phyloP scores from a whole-genome alignment of 768 basidiomycete species.

The Lenzites betulinus region DNA sequence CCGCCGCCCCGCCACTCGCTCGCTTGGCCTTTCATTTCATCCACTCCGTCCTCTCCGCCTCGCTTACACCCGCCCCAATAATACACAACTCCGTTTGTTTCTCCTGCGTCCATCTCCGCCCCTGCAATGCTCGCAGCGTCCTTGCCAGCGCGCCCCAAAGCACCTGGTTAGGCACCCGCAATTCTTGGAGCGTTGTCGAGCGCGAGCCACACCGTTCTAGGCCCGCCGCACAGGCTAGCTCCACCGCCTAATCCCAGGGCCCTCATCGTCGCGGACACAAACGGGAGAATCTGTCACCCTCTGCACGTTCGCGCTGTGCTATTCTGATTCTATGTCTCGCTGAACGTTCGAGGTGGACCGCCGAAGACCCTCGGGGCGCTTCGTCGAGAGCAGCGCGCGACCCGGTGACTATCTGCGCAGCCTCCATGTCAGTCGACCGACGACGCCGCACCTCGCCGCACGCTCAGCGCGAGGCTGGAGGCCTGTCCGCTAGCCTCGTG shows the following conservation, averaged over 20 bases:
- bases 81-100: not conserved
- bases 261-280: conserved; percentile 3
- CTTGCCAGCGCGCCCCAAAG: not conserved
- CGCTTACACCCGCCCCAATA: not conserved
- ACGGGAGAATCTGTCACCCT: conserved; percentile 3
- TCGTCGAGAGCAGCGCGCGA: not conserved
- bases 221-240: conserved; percentile 2
- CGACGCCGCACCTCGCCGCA: no score
- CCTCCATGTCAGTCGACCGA: not conserved
- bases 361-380: not conserved
- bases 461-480: no score
- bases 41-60: not conserved
- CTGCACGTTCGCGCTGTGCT: not conserved
- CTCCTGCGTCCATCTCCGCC: not conserved
- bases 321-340: no score
- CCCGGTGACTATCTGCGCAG: conserved; percentile 6
- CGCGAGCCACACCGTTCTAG: not conserved
- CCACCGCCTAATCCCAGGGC: conserved; percentile 6
- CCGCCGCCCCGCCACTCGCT: not conserved
- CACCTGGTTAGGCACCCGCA: not conserved
- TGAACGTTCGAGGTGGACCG: no score
- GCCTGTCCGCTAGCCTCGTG: conserved; percentile 14
- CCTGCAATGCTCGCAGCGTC: not conserved
- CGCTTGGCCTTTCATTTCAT: not conserved
- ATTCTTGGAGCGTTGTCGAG: not conserved